Conservation (phyloP, 441 rosid species). For the Adansonia gregorii region DNA sequence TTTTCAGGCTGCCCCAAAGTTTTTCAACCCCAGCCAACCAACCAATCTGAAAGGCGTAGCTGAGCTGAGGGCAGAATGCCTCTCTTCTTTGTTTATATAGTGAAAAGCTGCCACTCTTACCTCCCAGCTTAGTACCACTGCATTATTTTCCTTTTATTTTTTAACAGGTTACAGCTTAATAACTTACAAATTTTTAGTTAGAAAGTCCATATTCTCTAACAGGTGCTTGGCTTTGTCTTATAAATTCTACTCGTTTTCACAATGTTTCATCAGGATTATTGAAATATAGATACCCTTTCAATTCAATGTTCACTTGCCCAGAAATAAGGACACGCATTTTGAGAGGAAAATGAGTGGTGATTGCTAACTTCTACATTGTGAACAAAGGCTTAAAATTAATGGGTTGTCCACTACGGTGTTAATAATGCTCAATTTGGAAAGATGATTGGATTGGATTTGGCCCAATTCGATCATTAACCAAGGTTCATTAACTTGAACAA, state of each 20-base stretch:
- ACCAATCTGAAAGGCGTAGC: slow-evolving; percentile 38
- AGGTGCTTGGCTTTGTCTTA: slow-evolving; percentile 3
- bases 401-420: no score
- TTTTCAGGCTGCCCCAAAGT: slow-evolving; percentile 26
- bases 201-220: slow-evolving; percentile 26
- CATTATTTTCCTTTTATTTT: no score
- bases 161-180: no score
- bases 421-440: no score
- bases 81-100: slow-evolving; percentile 58
- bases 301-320: slow-evolving; percentile 19
- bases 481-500: no score
- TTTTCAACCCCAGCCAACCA: slow-evolving; percentile 29
- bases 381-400: no score
- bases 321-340: slow-evolving; percentile 10
- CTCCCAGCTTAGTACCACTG: slow-evolving; percentile 29
- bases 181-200: not conserved
- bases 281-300: slow-evolving; percentile 16
- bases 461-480: no score
- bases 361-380: no score
- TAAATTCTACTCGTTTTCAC: not conserved
- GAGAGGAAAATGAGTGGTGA: no score
- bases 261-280: not conserved
- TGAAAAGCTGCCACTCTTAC: slow-evolving; percentile 41
- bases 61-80: slow-evolving; percentile 33
- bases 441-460: no score